These are phyloP conservation scores for Hypoxylon cercidicola DNA, from an alignment of 495 filamentous ascomycete species.

Conservation along the genomic window DNA sequence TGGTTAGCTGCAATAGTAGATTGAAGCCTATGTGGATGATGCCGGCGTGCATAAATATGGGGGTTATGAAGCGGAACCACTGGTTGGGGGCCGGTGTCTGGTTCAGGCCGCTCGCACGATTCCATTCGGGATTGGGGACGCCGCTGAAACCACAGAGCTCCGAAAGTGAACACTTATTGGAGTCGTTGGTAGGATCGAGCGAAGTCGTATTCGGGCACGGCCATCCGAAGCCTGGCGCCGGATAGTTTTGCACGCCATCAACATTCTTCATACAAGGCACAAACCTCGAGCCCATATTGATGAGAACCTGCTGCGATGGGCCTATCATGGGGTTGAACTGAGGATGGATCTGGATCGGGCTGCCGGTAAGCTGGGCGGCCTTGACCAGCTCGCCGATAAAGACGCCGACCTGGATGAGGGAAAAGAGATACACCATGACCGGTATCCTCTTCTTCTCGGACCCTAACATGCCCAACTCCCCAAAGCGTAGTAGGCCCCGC, in stretches of 20 bases:
- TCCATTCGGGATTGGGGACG: slow-evolving; percentile 71
- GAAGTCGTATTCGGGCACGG: slow-evolving; percentile 82
- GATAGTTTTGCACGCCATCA: slow-evolving; percentile 67
- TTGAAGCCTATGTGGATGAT: slow-evolving; percentile 96
- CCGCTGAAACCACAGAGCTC: slow-evolving; percentile 85
- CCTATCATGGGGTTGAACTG: slow-evolving; percentile 97
- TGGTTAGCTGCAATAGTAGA: slow-evolving; percentile 84
- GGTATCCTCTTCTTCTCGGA: slow-evolving; percentile 69
- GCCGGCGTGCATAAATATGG: slow-evolving; percentile 95
- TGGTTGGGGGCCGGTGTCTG: slow-evolving; percentile 76
- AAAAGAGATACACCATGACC: slow-evolving; percentile 85
- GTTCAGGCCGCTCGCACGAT: slow-evolving; percentile 45
- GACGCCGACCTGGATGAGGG: slow-evolving; percentile 79
- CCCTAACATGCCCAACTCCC: slow-evolving; percentile 61
- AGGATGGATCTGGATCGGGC: slow-evolving; percentile 86
- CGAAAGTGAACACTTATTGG: slow-evolving; percentile 73
- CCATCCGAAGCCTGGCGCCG: slow-evolving; percentile 57
- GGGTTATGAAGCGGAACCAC: slow-evolving; percentile 95
- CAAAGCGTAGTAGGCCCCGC: slow-evolving; percentile 52
- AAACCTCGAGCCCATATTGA: slow-evolving; percentile 96
- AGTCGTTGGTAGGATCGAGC: slow-evolving; percentile 50
- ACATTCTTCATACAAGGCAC: slow-evolving; percentile 94
- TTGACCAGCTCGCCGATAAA: slow-evolving; percentile 90
- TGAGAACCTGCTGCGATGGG: slow-evolving; percentile 86
- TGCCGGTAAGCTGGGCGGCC: slow-evolving; percentile 72